These are phyloP conservation scores for Aureobasidium sp. DNA, from an alignment of 2,329 filamentous ascomycete genomes.

Conservation along the genomic window DNA sequence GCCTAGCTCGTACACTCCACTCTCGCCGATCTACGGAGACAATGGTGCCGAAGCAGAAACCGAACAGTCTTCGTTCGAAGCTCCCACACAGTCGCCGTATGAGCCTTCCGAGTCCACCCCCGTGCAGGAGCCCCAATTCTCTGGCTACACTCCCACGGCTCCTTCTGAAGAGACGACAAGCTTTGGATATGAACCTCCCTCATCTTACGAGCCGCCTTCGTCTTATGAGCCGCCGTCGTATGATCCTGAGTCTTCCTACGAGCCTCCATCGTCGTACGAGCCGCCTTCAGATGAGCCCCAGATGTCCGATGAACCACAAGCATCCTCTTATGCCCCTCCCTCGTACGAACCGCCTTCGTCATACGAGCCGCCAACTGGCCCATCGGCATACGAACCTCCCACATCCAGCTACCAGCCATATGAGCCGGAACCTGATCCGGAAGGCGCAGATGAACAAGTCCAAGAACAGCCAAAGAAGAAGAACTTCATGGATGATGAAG, in stretches of 20 bases:
- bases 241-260: background rate
- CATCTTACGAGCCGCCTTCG: background rate
- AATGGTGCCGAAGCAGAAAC: background rate
- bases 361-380: slow-evolving; percentile 26
- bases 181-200: slow-evolving; percentile 1
- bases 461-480: slow-evolving; percentile 57
- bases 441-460: slow-evolving; percentile 36
- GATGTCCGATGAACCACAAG: slow-evolving; percentile 1
- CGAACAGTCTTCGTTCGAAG: background rate
- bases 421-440: slow-evolving; percentile 41
- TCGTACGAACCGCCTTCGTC: slow-evolving; percentile 19
- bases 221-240: slow-evolving; percentile 7
- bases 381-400: slow-evolving; percentile 50
- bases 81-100: background rate
- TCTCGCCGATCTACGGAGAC: background rate
- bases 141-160: background rate
- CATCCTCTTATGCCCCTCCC: slow-evolving; percentile 16
- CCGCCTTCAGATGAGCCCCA: background rate
- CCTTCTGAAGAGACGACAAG: background rate
- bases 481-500: slow-evolving; percentile 73
- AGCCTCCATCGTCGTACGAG: slow-evolving; percentile 10
- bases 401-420: slow-evolving; percentile 41
- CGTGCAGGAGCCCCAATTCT: background rate
- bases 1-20: background rate
- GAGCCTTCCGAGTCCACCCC: background rate